Conservation (phyloP, 768 basidiomycete species). For the Mycena capillaripes region DNA sequence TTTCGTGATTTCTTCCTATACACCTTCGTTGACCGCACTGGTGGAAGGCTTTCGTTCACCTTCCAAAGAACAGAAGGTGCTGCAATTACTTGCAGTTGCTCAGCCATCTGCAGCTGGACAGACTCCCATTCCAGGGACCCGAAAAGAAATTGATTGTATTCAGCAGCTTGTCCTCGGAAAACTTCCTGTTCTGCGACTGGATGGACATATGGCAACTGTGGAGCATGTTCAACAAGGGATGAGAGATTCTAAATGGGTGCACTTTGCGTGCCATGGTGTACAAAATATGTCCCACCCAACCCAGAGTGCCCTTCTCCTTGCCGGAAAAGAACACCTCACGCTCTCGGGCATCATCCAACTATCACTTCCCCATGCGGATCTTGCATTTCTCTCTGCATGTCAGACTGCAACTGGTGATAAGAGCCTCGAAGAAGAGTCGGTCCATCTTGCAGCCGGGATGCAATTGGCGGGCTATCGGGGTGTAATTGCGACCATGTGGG, state of each 20-base stretch:
- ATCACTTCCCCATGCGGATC: constrained; percentile 42
- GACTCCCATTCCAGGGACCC: constrained; percentile 25
- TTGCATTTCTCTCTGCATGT: constrained; percentile 64
- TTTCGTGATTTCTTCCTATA: constrained; percentile 46
- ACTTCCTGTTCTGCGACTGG: constrained; percentile 4
- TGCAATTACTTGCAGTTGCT: constrained; percentile 26
- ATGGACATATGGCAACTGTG: constrained; percentile 28
- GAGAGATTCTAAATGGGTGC: constrained; percentile 43
- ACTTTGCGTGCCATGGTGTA: constrained; percentile 56
- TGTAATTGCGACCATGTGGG: constrained; percentile 62
- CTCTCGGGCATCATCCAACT: constrained; percentile 41
- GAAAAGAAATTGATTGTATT: constrained; percentile 32
- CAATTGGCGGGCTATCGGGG: constrained; percentile 47
- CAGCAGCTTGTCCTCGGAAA: not conserved
- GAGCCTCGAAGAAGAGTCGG: constrained; percentile 41
- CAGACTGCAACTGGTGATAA: constrained; percentile 55
- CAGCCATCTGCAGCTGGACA: constrained; percentile 34
- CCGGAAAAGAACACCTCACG: constrained; percentile 37
- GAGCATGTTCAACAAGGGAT: constrained; percentile 26
- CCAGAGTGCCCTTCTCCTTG: constrained; percentile 41
- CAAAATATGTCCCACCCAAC: constrained; percentile 46
- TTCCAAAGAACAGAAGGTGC: not conserved
- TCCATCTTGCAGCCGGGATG: constrained; percentile 61
- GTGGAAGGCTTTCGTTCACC: not conserved
- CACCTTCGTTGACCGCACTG: constrained; percentile 43